phyloP scores from a whole-genome alignment of 768 basidiomycete genomes.

The Lactarius hengduanensis region DNA sequence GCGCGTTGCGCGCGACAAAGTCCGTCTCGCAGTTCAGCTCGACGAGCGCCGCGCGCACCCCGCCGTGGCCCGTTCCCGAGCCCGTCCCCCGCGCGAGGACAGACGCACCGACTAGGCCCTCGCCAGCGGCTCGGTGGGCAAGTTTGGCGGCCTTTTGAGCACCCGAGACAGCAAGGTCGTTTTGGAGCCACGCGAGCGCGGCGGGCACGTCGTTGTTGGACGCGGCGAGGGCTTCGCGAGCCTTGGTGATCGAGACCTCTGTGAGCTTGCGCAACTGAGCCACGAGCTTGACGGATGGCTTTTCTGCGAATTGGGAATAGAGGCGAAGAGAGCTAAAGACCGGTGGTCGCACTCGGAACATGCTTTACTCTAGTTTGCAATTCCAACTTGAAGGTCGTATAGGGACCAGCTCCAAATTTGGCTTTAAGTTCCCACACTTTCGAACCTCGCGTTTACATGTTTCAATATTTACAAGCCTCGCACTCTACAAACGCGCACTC shows the following conservation, averaged over 20 bases:
- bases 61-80: conserved; percentile 39
- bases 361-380: neutral
- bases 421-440: neutral
- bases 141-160: conserved; percentile 84
- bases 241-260: conserved; percentile 82
- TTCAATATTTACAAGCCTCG: too few species aligned
- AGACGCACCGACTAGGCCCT: conserved; percentile 80
- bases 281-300: conserved; percentile 73
- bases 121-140: conserved; percentile 64
- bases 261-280: conserved; percentile 81
- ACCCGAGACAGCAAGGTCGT: conserved; percentile 68
- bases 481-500: too few species aligned
- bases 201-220: conserved; percentile 69
- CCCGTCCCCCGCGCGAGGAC: conserved; percentile 64
- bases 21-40: conserved; percentile 98
- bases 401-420: neutral
- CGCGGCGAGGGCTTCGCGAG: conserved; percentile 79
- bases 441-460: too few species aligned
- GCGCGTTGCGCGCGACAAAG: conserved; percentile 85
- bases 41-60: conserved; percentile 78
- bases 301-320: conserved; percentile 55
- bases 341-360: conserved; percentile 15
- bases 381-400: neutral
- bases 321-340: conserved; percentile 32
- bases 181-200: conserved; percentile 79